Evolutionary conservation across 495 filamentous ascomycete genomes (phyloP).

Genomic region (Penicillium coffeae): DNA sequence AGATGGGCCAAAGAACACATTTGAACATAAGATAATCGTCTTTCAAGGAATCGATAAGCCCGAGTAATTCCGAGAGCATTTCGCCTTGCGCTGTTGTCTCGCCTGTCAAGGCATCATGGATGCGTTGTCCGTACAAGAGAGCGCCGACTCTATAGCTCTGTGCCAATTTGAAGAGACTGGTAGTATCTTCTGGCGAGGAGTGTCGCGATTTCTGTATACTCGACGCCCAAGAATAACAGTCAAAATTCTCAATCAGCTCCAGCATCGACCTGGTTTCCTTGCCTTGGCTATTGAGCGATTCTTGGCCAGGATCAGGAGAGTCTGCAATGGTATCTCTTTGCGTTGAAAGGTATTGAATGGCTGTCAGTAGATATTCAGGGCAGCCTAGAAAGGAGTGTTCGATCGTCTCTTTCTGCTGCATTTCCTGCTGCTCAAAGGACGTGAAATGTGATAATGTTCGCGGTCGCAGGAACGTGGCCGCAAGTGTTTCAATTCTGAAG

Average conservation of each 20-base stretch:
- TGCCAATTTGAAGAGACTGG: conserved; percentile 21
- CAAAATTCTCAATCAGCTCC: conserved; percentile 24
- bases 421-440: conserved; percentile 9
- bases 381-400: conserved; percentile 42
- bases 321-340: conserved; percentile 29
- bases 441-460: conserved; percentile 29
- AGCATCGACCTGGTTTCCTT: conserved; percentile 17
- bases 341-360: conserved; percentile 30
- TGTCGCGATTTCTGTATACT: conserved; percentile 26
- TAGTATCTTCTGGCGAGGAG: conserved; percentile 20
- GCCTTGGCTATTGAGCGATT: conserved; percentile 2
- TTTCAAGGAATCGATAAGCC: conserved; percentile 41
- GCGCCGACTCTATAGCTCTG: conserved; percentile 31
- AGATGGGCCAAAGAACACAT: conserved; percentile 56
- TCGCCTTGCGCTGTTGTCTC: conserved; percentile 21
- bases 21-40: conserved; percentile 48
- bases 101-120: conserved; percentile 25
- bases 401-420: conserved; percentile 21
- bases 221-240: conserved; percentile 32
- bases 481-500: conserved; percentile 39
- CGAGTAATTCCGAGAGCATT: conserved; percentile 40
- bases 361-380: conserved; percentile 33
- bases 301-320: neutral
- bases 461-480: conserved; percentile 41
- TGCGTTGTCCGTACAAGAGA: conserved; percentile 29